phyloP scores from a whole-genome alignment of 83 land plant species.

The Picea abies region DNA sequence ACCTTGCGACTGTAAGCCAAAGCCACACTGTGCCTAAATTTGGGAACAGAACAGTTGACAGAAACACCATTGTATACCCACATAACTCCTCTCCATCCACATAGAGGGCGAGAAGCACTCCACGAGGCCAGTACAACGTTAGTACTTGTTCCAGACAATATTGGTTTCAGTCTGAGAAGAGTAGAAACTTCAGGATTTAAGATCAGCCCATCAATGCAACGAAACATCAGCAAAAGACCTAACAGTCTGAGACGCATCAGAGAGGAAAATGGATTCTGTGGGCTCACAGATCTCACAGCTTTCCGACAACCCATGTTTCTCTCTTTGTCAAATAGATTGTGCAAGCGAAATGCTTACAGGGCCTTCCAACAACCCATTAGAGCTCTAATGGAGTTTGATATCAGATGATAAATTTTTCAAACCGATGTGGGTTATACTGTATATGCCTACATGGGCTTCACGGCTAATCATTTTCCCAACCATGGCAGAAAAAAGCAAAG shows the following conservation, averaged over 20 bases:
- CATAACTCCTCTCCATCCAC: constrained; percentile 15
- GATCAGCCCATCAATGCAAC: constrained; percentile 3
- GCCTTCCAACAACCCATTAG: constrained; percentile 1
- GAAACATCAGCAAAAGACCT: background rate
- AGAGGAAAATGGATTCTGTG: constrained; percentile 1
- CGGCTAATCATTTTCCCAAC: background rate
- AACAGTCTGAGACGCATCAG: background rate
- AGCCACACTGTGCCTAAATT: background rate
- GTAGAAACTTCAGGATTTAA: constrained; percentile 17
- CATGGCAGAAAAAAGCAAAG: background rate
- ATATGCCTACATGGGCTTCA: background rate
- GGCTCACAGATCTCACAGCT: constrained; percentile 12
- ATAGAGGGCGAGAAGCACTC: constrained; percentile 8
- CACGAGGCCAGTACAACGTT: constrained; percentile 5
- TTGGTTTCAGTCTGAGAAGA: constrained; percentile 9
- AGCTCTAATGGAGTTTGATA: background rate
- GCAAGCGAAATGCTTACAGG: background rate
- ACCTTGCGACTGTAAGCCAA: constrained; percentile 8
- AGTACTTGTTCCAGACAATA: background rate
- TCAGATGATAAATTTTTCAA: background rate
- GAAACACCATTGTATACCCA: constrained; percentile 1
- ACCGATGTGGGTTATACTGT: background rate
- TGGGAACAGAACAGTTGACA: constrained; percentile 4
- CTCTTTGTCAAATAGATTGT: background rate
- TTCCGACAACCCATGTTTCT: background rate